Evolutionary conservation across 495 filamentous ascomycete species (phyloP).

Genomic region (Pseudoneurospora amorphoporcata): DNA sequence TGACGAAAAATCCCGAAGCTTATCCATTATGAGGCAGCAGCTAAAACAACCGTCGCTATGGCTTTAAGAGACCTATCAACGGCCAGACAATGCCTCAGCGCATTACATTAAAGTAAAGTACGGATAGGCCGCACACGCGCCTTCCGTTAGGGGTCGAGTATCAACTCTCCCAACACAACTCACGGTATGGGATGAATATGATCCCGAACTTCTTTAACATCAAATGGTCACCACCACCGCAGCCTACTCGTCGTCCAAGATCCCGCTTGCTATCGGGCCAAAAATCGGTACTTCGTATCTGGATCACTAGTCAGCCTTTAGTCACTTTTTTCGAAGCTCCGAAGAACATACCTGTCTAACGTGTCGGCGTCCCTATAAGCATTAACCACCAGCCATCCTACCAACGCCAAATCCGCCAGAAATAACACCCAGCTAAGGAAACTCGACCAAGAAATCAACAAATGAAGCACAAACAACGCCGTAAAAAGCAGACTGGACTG

Average conservation of each 20-base stretch:
- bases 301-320: conserved; percentile 3
- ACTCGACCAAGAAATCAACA: conserved; percentile 73
- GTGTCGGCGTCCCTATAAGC: conserved; percentile 88
- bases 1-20: not conserved
- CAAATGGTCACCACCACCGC: not conserved
- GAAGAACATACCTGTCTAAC: conserved; percentile 55
- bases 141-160: not conserved
- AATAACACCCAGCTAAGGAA: conserved; percentile 80
- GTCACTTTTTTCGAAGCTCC: not conserved
- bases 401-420: conserved; percentile 61
- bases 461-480: conserved; percentile 72
- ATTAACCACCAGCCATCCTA: conserved; percentile 63
- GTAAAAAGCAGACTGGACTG: conserved; percentile 84
- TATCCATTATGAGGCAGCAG: not conserved
- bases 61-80: not conserved
- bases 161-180: not conserved
- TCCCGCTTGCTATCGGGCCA: conserved; percentile 72
- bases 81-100: not conserved
- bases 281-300: conserved; percentile 83
- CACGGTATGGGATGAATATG: not conserved
- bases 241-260: conserved; percentile 78
- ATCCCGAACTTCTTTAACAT: not conserved
- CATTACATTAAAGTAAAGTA: not conserved
- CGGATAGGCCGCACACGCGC: not conserved
- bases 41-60: not conserved